These are phyloP conservation scores for Zygosaccharomyces lentus DNA, from an alignment of 805 yeast genomes.

Conservation along the genomic window DNA sequence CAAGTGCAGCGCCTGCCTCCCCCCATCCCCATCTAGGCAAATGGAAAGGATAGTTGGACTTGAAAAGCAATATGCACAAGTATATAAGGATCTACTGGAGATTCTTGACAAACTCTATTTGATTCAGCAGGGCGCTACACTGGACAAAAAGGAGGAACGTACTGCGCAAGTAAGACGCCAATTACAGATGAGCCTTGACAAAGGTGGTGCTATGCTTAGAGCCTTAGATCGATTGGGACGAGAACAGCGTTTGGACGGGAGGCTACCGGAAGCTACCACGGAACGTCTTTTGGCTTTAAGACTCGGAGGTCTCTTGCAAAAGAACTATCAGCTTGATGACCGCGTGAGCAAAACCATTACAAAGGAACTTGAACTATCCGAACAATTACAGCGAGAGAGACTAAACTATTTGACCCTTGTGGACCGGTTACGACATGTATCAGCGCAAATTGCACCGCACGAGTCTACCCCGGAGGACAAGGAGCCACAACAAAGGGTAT, in stretches of 20 bases:
- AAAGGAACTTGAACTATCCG: constrained; percentile 1
- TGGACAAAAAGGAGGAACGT: constrained; percentile 7
- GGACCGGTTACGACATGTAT: constrained; percentile 1
- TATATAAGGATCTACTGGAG: constrained; percentile 33
- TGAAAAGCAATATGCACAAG: constrained; percentile 31
- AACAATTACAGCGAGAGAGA: constrained; percentile 10
- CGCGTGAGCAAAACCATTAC: constrained; percentile 7
- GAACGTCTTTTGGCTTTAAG: constrained; percentile 19
- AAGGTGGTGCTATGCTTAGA: constrained; percentile 21
- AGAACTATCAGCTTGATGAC: constrained; percentile 19
- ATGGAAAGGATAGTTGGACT: constrained; percentile 19
- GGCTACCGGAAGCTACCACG: not conserved
- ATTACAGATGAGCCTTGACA: constrained; percentile 25
- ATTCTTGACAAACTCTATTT: constrained; percentile 35
- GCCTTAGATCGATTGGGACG: constrained; percentile 15
- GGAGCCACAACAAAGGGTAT: not conserved
- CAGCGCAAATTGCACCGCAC: constrained; percentile 1
- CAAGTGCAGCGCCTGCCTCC: too few species aligned
- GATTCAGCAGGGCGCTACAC: constrained; percentile 9
- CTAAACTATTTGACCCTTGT: constrained; percentile 1
- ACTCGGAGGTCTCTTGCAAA: constrained; percentile 16
- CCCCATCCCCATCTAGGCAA: not conserved
- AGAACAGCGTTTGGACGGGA: not conserved
- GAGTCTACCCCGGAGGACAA: not conserved
- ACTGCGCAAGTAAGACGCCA: constrained; percentile 19